phyloP scores from a whole-genome alignment of 352 stramenopile species.

The Aphanomyces cochlioides region DNA sequence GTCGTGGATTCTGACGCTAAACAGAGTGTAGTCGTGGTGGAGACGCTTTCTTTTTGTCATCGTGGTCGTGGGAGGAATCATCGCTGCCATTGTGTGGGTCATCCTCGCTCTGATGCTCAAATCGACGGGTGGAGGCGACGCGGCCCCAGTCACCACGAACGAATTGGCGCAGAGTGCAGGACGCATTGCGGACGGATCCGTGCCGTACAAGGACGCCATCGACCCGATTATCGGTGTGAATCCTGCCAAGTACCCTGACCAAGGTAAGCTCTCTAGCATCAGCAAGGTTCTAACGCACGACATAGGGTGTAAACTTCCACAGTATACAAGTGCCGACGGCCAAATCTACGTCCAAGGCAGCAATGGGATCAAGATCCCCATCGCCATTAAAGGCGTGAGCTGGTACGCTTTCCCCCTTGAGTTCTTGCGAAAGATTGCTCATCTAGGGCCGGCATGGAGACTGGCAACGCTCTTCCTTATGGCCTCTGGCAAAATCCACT shows the following conservation, averaged over 20 bases:
- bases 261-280: neutral
- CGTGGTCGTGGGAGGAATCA: neutral
- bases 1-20: neutral
- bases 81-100: neutral
- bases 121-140: neutral
- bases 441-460: slow-evolving; percentile 64
- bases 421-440: neutral
- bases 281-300: too few species aligned
- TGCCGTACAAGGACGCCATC: slow-evolving; percentile 24
- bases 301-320: slow-evolving; percentile 47
- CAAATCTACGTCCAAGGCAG: slow-evolving; percentile 49
- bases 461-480: slow-evolving; percentile 51
- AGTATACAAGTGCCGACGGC: slow-evolving; percentile 74
- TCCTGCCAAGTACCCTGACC: slow-evolving; percentile 50
- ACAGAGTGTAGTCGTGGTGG: slow-evolving; percentile 7
- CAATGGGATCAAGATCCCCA: slow-evolving; percentile 56
- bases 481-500: slow-evolving; percentile 67
- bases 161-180: neutral
- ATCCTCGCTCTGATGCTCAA: neutral
- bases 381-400: slow-evolving; percentile 75
- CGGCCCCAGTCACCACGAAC: neutral
- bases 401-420: slow-evolving; percentile 35
- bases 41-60: neutral
- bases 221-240: slow-evolving; percentile 45
- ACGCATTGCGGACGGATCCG: slow-evolving; percentile 3